phyloP scores from a whole-genome alignment of 257 asterid genomes.

The Lycium barbarum region DNA sequence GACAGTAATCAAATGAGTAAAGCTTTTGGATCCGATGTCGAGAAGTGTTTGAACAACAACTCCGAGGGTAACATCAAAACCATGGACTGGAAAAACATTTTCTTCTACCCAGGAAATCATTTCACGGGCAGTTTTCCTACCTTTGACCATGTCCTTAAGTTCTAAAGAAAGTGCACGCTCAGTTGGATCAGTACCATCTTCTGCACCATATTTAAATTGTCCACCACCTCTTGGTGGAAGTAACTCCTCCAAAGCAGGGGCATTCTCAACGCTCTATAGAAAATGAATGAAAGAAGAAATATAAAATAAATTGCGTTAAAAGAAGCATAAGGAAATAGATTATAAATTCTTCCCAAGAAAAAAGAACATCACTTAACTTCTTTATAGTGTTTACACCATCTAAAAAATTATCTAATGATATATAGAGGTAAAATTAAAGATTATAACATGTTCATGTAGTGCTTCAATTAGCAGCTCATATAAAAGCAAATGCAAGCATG shows the following conservation, averaged over 20 bases:
- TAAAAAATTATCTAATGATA: background rate
- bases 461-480: background rate
- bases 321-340: background rate
- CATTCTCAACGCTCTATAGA: conserved; percentile 86
- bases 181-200: conserved; percentile 66
- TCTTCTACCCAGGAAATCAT: conserved; percentile 88
- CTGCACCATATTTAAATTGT: conserved; percentile 69
- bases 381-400: conserved; percentile 20
- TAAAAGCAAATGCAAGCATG: background rate
- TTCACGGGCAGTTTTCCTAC: conserved; percentile 63
- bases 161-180: conserved; percentile 76
- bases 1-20: conserved; percentile 93
- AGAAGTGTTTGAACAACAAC: conserved; percentile 91
- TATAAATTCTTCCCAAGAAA: background rate
- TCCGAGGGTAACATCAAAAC: conserved; percentile 71
- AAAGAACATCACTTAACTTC: conserved; percentile 1
- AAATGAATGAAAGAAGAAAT: conserved; percentile 28
- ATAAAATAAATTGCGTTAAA: background rate
- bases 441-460: background rate
- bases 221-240: conserved; percentile 91
- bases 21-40: conserved; percentile 94
- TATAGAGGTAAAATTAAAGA: background rate
- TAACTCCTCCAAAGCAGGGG: conserved; percentile 93
- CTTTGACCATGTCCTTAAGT: conserved; percentile 86
- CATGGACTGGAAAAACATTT: conserved; percentile 73